These are phyloP conservation scores for Zymoseptoria tritici DNA, from an alignment of 2,329 filamentous ascomycete genomes.

Conservation along the genomic window DNA sequence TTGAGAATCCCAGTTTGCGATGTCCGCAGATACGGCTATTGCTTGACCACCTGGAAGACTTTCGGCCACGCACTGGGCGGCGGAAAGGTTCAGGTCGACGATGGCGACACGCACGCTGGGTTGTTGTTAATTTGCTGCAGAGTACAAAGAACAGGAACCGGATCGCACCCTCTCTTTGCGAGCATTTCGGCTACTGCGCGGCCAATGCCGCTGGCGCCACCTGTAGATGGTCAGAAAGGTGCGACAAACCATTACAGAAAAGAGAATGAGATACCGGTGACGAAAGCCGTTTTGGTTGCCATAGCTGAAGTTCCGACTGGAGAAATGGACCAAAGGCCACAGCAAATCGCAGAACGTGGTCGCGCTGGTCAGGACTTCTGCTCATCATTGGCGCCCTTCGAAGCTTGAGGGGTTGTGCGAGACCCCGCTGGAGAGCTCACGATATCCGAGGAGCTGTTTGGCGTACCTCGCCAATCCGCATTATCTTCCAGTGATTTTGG, in stretches of 20 bases:
- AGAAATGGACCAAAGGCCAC: too few species aligned
- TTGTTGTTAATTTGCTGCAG: not conserved
- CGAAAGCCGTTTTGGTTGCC: conserved; percentile 9
- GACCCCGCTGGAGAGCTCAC: not conserved
- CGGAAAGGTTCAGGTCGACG: conserved; percentile 32
- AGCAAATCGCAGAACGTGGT: too few species aligned
- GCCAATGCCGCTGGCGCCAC: conserved; percentile 28
- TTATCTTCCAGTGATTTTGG: too few species aligned
- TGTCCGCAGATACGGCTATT: conserved; percentile 26
- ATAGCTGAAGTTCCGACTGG: not conserved
- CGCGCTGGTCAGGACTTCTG: too few species aligned
- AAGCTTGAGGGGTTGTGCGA: not conserved
- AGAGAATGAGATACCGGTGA: conserved; percentile 4
- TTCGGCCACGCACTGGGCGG: conserved; percentile 22
- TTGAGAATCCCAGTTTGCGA: conserved; percentile 33
- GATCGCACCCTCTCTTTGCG: conserved; percentile 17
- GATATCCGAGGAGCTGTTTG: not conserved
- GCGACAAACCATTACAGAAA: too few species aligned
- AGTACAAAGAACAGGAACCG: not conserved
- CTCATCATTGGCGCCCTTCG: not conserved
- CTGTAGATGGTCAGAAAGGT: conserved; percentile 1
- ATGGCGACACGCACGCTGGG: conserved; percentile 45
- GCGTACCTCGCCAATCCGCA: too few species aligned
- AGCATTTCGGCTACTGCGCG: conserved; percentile 28
- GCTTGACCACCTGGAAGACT: conserved; percentile 15